Evolutionary conservation across 805 yeast genomes (phyloP), one percentile per base, ranked within the genome.

Genomic region (Sugiyamaella qingdaonensis): DNA sequence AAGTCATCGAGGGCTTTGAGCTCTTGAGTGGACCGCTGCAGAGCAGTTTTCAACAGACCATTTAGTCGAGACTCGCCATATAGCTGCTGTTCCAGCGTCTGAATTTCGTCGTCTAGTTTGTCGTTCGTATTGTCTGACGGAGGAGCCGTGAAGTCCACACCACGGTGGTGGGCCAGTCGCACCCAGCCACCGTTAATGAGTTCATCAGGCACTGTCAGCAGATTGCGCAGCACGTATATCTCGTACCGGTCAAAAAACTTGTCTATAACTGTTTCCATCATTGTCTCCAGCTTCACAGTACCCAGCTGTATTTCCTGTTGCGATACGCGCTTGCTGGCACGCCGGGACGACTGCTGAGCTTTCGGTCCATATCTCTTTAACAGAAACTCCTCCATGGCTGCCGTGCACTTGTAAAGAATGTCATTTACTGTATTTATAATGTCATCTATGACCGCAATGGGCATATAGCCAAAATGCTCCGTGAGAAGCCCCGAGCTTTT

Each of bases 391-490:
- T 88, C 95, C 70, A 91, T 78, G 1, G 88, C 95, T 46, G 79
- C 80, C 0, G 91, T 84, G 63, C 96, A 86, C 60, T 85, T 83
- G 69, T 86, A 86, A 82, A 89, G 78, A 27, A 88, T 80, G 49
- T 83, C 89, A 63, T 90, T 90, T 21, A 88, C 94, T 0, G 89
- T 87, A 67, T 90, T 89, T 60, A 90, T 88, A 10, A 91, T 84
- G 62, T 88, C 96, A 61, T 91, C 97, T 4, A 91, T 78, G 11
- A 90, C 71, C 0, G 91, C 80, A 9, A 89, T 78, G 0, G 97
- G 96, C 7, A 94, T 86, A 62, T 79, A 88, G 34, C 88, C 96
- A 34, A 91, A 71, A 65, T 90, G 96, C 68, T 90, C 97, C 1
- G 96, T 86, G 48, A 91, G 73, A 14, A 89, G 61, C 42, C 48